Evolutionary conservation across 2,329 filamentous ascomycete genomes (phyloP), one percentile per base, ranked within the genome.

Genomic region (Cryphonectria radicalis): DNA sequence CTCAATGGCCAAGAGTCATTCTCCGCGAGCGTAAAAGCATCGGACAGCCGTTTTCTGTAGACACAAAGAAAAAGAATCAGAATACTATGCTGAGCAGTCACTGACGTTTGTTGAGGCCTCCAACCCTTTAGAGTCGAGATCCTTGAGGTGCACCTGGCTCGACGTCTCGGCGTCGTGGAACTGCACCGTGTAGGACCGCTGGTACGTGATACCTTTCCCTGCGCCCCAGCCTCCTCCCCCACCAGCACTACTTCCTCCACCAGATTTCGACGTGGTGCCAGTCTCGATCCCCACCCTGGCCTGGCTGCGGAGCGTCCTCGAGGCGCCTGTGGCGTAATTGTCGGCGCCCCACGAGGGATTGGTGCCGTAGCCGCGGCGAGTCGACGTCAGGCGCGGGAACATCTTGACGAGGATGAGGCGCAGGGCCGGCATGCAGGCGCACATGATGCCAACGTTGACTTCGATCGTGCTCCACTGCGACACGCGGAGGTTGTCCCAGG

Each of bases 381-480:
- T 73, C n/a, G 63, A 70, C 63, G 32, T 64, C 4, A 76, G 64
- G 2, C 46, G 14, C 5, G 78, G 78, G 75, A 79, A 79, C 35
- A 76, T 42, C 69, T 76, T 76, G 4, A 79, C 75, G 19, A 79
- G 73, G 17, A 80, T 46, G 4, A 79, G 75, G 4, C 79, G 77
- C 4, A 79, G 43, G 0, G 77, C 73, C 0, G 80, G 79, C 77
- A 81, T 77, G 74, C 78, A 80, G 8, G 78, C 74, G 73, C 79
- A 81, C 13, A 80, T 78, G 68, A 80, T 77, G 71, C 78, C 77
- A 35, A 80, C 76, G 69, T 78, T 77, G 70, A 80, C 76, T 71
- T 81, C 80, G 42, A 81, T 76, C 2, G 77, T 78, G 22, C 78
- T 80, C 79, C 79, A 81, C 19, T 76, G 71, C 42, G 74, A 77